These are phyloP conservation scores for Sporisorium scitamineum DNA, from an alignment of 1,284 basidiomycete genomes.

Conservation along the genomic window DNA sequence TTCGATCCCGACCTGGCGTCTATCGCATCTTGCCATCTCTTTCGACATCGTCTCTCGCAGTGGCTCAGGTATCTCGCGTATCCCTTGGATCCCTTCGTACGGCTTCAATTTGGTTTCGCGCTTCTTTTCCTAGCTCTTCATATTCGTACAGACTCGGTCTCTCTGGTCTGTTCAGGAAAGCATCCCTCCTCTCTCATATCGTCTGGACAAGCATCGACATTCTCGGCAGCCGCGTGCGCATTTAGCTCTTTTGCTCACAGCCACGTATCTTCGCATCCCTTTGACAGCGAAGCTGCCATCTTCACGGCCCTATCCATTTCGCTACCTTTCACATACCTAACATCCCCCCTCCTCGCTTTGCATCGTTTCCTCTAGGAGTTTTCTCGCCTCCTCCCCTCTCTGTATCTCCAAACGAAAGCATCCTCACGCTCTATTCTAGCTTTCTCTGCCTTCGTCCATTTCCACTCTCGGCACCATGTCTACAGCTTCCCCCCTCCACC, in stretches of 20 bases:
- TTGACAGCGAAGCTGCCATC: background rate
- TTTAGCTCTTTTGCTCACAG: constrained; percentile 13
- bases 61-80: background rate
- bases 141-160: constrained; percentile 8
- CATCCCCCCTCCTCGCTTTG: background rate
- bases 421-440: background rate
- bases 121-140: constrained; percentile 2
- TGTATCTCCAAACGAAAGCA: constrained; percentile 1
- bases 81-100: background rate
- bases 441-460: background rate
- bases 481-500: constrained; percentile 53
- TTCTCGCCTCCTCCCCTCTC: background rate
- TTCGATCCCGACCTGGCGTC: background rate
- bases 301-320: background rate
- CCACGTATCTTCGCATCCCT: background rate
- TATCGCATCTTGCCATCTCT: background rate
- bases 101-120: background rate
- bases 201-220: constrained; percentile 29
- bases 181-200: constrained; percentile 5
- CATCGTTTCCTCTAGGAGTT: background rate
- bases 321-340: background rate
- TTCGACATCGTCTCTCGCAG: constrained; percentile 1
- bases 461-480: constrained; percentile 31
- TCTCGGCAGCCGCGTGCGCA: constrained; percentile 9
- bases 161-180: constrained; percentile 12